These are phyloP conservation scores for Carex arenaria DNA, from an alignment of 202 grass and related monocot species.

Conservation along the genomic window DNA sequence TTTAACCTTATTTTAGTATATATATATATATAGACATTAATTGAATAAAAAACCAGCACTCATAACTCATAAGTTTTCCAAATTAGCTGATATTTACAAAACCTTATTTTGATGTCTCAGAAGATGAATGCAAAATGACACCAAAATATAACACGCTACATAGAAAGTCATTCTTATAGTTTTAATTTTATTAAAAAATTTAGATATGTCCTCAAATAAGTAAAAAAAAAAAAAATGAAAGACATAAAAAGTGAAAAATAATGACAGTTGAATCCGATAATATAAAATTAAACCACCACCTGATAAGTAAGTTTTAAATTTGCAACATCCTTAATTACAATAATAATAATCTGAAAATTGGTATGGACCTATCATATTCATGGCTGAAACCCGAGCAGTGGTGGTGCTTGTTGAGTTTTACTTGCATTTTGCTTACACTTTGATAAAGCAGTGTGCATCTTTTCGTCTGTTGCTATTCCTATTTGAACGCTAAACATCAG, in stretches of 20 bases:
- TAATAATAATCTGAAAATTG: not conserved
- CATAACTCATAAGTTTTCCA: no score
- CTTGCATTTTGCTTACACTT: not conserved
- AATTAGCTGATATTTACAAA: no score
- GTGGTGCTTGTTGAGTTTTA: constrained; percentile 12
- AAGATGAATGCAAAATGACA: no score
- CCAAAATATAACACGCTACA: no score
- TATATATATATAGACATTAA: no score
- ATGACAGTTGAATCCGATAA: not conserved
- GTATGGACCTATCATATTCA: not conserved
- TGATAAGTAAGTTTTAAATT: not conserved
- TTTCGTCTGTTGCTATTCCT: constrained; percentile 14
- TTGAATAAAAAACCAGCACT: no score
- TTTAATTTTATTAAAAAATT: no score
- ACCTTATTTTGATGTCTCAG: no score
- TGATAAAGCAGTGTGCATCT: constrained; percentile 8
- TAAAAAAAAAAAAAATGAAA: not conserved
- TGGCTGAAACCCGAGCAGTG: no score
- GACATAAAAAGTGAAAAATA: not conserved
- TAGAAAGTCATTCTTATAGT: no score
- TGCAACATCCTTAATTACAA: not conserved
- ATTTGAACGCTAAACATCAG: constrained; percentile 4
- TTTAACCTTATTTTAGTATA: no score
- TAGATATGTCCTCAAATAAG: not conserved
- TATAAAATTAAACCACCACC: not conserved